phyloP scores from a whole-genome alignment of 192 early-diverging fungal species.

The Rhizophagus clarus region DNA sequence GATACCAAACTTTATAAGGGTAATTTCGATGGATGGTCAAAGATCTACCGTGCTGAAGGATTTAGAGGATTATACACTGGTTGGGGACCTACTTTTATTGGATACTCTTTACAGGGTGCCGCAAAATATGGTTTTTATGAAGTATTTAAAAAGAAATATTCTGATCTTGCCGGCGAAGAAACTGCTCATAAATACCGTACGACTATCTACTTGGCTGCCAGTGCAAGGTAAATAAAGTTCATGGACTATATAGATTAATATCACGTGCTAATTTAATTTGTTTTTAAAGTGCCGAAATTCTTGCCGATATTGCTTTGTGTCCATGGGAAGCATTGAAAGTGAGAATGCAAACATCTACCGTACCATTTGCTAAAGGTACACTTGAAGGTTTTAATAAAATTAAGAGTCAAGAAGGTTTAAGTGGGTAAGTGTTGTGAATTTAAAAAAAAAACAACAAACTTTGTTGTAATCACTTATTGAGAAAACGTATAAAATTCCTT shows the following conservation, averaged over 20 bases:
- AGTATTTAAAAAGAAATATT: constrained; percentile 81
- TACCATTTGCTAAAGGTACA: constrained; percentile 72
- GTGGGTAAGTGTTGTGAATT: constrained; percentile 49
- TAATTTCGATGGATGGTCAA: constrained; percentile 43
- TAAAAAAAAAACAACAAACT: no score
- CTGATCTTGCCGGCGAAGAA: constrained; percentile 65
- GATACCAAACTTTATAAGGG: constrained; percentile 40
- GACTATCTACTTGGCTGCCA: constrained; percentile 68
- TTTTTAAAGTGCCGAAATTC: constrained; percentile 70
- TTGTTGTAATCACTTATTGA: constrained; percentile 25
- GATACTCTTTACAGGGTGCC: constrained; percentile 77
- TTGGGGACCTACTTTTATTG: constrained; percentile 74
- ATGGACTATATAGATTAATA: background rate
- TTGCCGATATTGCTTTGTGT: constrained; percentile 83
- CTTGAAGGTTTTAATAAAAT: constrained; percentile 66
- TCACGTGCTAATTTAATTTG: background rate
- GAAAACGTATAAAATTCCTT: no score
- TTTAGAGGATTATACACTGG: constrained; percentile 75
- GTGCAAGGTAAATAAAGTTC: constrained; percentile 34
- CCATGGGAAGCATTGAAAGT: constrained; percentile 87
- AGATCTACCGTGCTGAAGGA: constrained; percentile 57
- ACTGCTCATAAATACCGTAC: constrained; percentile 75
- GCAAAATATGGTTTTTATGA: constrained; percentile 93
- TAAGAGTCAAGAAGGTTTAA: constrained; percentile 58
- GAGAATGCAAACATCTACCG: constrained; percentile 79